Conservation (phyloP, 1,284 basidiomycete species). For the Leccinum pachyderme region DNA sequence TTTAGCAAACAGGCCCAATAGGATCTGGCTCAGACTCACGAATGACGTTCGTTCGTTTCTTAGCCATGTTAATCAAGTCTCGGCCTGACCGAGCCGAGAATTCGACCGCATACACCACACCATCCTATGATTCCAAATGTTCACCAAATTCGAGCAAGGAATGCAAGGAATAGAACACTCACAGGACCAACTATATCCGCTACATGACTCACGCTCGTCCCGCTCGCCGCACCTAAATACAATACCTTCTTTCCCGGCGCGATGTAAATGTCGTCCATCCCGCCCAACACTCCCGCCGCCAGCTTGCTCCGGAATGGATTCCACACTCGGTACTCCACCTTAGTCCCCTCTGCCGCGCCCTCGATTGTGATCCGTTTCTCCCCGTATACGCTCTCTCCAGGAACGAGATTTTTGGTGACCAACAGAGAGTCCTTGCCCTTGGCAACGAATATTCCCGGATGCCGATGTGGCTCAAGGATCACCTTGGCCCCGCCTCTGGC, state of each 20-base stretch:
- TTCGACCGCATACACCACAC: slow-evolving; percentile 97
- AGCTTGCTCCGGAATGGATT: slow-evolving; percentile 99
- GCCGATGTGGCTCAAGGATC: slow-evolving; percentile 94
- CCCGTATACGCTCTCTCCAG: slow-evolving; percentile 97
- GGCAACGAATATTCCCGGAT: slow-evolving; percentile 91
- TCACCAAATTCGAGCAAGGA: slow-evolving; percentile 10
- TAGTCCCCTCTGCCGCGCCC: slow-evolving; percentile 75
- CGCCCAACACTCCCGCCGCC: slow-evolving; percentile 95
- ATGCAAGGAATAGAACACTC: slow-evolving; percentile 32
- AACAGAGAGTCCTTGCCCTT: slow-evolving; percentile 96
- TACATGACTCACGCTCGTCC: slow-evolving; percentile 97
- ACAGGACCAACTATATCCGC: slow-evolving; percentile 97
- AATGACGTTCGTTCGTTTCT: slow-evolving; percentile 99
- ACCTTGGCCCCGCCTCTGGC: slow-evolving; percentile 81
- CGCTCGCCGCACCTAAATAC: slow-evolving; percentile 96
- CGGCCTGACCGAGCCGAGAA: slow-evolving; percentile 96
- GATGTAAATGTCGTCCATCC: slow-evolving; percentile 94
- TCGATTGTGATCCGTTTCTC: slow-evolving; percentile 94
- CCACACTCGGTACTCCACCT: slow-evolving; percentile 98
- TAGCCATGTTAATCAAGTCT: slow-evolving; percentile 99
- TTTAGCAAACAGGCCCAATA: slow-evolving; percentile 1
- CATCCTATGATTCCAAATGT: slow-evolving; percentile 57
- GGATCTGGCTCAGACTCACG: slow-evolving; percentile 55
- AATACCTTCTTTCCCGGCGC: slow-evolving; percentile 94
- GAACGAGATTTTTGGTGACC: slow-evolving; percentile 97